These are phyloP conservation scores for Rosa hybrid DNA, from an alignment of 331 rosid species.

Conservation along the genomic window DNA sequence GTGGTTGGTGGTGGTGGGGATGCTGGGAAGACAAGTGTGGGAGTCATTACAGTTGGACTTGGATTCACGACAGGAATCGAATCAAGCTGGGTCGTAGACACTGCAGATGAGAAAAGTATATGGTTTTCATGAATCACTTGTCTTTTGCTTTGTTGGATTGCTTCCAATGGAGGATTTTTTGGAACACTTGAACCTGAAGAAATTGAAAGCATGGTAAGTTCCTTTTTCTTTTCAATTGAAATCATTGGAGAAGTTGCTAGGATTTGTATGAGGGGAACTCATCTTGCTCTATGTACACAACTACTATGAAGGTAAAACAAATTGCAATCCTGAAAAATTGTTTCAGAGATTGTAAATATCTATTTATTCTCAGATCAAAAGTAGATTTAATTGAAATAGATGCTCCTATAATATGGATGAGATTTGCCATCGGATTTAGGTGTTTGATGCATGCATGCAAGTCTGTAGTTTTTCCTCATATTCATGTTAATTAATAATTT, in stretches of 20 bases:
- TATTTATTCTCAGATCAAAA: neutral
- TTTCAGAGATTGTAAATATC: neutral
- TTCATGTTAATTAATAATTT: neutral
- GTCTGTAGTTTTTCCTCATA: neutral
- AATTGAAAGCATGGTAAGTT: constrained; percentile 18
- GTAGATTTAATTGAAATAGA: neutral
- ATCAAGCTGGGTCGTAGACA: constrained; percentile 43
- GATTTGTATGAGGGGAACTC: neutral
- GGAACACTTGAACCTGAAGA: constrained; percentile 63
- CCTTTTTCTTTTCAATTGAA: neutral
- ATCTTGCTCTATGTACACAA: neutral
- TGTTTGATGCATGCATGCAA: neutral
- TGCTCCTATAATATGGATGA: neutral
- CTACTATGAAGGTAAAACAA: constrained; percentile 4
- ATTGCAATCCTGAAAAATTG: neutral
- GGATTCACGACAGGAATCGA: constrained; percentile 71
- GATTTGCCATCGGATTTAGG: neutral
- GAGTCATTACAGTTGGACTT: constrained; percentile 43
- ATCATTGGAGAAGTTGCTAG: neutral
- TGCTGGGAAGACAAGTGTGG: constrained; percentile 43
- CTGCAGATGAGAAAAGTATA: constrained; percentile 47
- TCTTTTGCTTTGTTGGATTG: constrained; percentile 29
- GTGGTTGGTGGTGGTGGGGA: constrained; percentile 49
- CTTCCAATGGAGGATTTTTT: constrained; percentile 39
- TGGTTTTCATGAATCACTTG: constrained; percentile 37